phyloP scores from a whole-genome alignment of 257 asterid species.

The Fraxinus excelsior region DNA sequence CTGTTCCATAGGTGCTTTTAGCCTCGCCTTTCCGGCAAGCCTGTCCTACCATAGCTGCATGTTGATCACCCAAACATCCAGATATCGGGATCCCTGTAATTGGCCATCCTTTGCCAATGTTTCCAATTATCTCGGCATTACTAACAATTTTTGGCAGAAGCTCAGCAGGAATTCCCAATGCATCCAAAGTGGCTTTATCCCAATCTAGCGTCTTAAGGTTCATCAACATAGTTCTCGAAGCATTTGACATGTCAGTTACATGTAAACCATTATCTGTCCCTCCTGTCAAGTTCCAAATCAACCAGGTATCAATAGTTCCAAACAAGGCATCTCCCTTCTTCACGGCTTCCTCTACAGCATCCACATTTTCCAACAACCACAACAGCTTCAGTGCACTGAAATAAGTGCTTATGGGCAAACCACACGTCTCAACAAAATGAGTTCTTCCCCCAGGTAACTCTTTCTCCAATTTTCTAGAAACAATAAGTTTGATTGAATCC shows the following conservation, averaged over 20 bases:
- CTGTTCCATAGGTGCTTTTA: conserved; percentile 91
- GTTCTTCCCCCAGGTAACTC: conserved; percentile 83
- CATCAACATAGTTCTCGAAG: conserved; percentile 96
- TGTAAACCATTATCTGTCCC: conserved; percentile 71
- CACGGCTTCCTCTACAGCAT: conserved; percentile 58
- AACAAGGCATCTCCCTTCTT: conserved; percentile 77
- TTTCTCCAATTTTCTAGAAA: conserved; percentile 69
- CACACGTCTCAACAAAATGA: conserved; percentile 77
- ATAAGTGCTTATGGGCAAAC: conserved; percentile 85
- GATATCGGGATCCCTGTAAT: conserved; percentile 73
- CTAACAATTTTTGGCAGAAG: conserved; percentile 75
- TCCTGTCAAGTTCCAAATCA: conserved; percentile 94
- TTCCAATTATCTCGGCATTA: conserved; percentile 78
- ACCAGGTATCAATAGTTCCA: conserved; percentile 93
- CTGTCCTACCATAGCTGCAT: conserved; percentile 96
- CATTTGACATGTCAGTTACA: conserved; percentile 85
- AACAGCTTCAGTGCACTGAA: conserved; percentile 85
- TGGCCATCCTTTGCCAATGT: conserved; percentile 74
- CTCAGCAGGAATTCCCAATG: conserved; percentile 45
- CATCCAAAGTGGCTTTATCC: conserved; percentile 59
- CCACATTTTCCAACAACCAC: conserved; percentile 85
- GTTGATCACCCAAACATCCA: conserved; percentile 96
- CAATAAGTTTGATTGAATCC: neutral
- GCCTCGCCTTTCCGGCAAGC: conserved; percentile 89
- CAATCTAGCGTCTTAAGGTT: conserved; percentile 77